A percentile compares a stretch with the other conserved stretches of the same genome.
Conservation (phyloP, 176 grass and related monocot genomes). For the Carex parvula region DNA sequence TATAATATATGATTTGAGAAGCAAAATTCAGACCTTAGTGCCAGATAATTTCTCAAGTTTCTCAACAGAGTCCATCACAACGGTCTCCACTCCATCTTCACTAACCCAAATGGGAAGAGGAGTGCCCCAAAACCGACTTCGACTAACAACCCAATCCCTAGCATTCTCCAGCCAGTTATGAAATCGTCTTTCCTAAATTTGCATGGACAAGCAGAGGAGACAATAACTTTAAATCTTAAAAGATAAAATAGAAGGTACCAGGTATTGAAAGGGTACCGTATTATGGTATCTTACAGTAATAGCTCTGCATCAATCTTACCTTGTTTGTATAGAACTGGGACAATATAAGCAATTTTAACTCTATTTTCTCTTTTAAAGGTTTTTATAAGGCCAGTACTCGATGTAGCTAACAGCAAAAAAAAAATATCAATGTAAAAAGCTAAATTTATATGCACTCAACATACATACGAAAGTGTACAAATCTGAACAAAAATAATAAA, state of each 20-base stretch:
- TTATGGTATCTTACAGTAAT: background rate
- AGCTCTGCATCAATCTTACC: background rate
- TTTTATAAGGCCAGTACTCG: background rate
- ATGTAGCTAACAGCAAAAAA: background rate
- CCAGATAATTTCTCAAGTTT: slow-evolving; percentile 96
- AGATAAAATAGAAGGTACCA: background rate
- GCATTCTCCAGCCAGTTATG: slow-evolving; percentile 99
- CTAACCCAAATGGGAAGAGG: slow-evolving; percentile 95
- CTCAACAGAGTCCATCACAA: slow-evolving; percentile 86
- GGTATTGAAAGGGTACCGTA: background rate
- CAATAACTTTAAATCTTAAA: slow-evolving; percentile 14
- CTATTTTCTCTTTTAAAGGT: background rate
- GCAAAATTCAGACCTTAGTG: slow-evolving; percentile 56
- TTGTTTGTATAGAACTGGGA: background rate
- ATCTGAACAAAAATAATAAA: background rate
- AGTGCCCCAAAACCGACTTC: slow-evolving; percentile 99
- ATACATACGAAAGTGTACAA: background rate
- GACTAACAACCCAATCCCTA: slow-evolving; percentile 94
- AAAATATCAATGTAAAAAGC: slow-evolving; percentile 5
- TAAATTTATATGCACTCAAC: background rate
- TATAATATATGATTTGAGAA: slow-evolving; percentile 19
- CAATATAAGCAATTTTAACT: background rate
- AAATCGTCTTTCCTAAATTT: slow-evolving; percentile 82
- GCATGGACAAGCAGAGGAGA: slow-evolving; percentile 16
- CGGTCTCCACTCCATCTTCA: slow-evolving; percentile 83